phyloP scores from a whole-genome alignment of 2,329 filamentous ascomycete species.

The Calycina marina region DNA sequence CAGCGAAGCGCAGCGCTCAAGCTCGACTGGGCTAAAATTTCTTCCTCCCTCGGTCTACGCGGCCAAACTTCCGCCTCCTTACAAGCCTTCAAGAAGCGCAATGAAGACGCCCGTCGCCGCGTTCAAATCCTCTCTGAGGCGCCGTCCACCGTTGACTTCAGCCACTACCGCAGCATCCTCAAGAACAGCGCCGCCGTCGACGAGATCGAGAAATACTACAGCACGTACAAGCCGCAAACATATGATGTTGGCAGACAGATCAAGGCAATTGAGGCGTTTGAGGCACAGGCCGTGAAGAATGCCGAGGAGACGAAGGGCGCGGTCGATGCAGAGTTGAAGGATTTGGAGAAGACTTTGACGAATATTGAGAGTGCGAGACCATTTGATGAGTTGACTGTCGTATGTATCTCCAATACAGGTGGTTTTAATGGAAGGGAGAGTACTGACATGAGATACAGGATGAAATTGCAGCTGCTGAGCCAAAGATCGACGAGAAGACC shows the following conservation, averaged over 20 bases:
- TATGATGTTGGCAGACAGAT: constrained; percentile 91
- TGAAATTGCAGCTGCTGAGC: constrained; percentile 84
- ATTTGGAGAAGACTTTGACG: constrained; percentile 84
- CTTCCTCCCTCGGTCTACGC: constrained; percentile 85
- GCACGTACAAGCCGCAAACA: constrained; percentile 75
- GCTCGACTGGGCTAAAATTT: constrained; percentile 97
- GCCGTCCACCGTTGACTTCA: constrained; percentile 80
- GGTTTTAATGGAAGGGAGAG: not conserved
- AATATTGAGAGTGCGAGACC: constrained; percentile 95
- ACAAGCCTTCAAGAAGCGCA: constrained; percentile 97
- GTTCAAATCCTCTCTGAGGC: constrained; percentile 72
- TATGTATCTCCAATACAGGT: constrained; percentile 41
- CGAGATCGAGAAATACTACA: constrained; percentile 95
- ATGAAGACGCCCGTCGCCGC: constrained; percentile 95
- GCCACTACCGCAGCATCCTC: constrained; percentile 76
- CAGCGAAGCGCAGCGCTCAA: constrained; percentile 97
- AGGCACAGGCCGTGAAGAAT: constrained; percentile 92
- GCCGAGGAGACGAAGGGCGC: constrained; percentile 93
- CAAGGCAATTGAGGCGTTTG: constrained; percentile 96
- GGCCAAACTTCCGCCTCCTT: constrained; percentile 87
- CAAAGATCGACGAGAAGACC: constrained; percentile 96
- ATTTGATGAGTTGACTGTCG: constrained; percentile 94
- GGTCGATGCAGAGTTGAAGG: constrained; percentile 88
- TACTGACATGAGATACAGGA: constrained; percentile 41
- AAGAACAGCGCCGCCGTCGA: constrained; percentile 95